Evolutionary conservation across 2,329 filamentous ascomycete genomes (phyloP).

Genomic region (Monilinia aucupariae): DNA sequence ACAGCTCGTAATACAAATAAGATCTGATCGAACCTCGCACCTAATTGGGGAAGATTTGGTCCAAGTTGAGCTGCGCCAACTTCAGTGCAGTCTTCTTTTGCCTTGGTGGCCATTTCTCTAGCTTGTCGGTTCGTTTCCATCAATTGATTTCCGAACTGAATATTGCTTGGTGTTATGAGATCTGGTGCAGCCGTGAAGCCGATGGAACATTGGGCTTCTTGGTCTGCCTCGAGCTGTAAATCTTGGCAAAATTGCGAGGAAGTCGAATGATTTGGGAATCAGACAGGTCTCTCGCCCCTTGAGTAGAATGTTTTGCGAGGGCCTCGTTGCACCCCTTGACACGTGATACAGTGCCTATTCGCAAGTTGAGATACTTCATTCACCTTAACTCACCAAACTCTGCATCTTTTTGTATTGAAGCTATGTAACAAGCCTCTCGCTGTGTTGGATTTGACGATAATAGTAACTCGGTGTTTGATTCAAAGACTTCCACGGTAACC

Average conservation of each 20-base stretch:
- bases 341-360: background rate
- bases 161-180: background rate
- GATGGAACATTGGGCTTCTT: constrained; percentile 1
- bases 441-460: background rate
- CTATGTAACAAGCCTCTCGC: background rate
- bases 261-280: background rate
- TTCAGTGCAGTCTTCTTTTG: background rate
- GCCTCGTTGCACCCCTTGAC: background rate
- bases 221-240: background rate
- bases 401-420: background rate
- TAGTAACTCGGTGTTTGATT: background rate
- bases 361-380: background rate
- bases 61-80: background rate
- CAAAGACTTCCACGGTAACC: background rate
- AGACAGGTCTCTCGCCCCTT: background rate
- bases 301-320: background rate
- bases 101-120: background rate
- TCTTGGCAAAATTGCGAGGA: background rate
- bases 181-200: background rate
- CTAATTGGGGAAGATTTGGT: background rate
- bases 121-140: background rate
- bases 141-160: background rate
- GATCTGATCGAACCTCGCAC: background rate
- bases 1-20: background rate
- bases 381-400: background rate